Conservation (phyloP, 352 stramenopile species). For the Phytophthora pluvialis region DNA sequence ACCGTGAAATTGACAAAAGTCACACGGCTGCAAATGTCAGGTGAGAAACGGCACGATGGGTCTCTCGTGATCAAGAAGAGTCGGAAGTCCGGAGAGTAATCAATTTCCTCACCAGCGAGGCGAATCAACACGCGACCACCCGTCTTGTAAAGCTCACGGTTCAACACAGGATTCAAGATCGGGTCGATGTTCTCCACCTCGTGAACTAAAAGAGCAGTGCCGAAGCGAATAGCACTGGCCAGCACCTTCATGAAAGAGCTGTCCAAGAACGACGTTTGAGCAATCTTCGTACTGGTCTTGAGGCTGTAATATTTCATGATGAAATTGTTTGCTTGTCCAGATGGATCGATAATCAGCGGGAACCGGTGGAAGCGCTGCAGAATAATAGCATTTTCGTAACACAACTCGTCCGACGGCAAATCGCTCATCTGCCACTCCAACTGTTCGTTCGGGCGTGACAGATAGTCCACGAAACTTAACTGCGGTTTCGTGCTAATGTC, state of each 20-base stretch:
- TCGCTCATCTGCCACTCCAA: constrained; percentile 96
- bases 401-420: constrained; percentile 97
- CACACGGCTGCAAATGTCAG: constrained; percentile 99
- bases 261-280: constrained; percentile 99
- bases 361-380: constrained; percentile 97
- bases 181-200: constrained; percentile 99
- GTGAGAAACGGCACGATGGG: constrained; percentile 96
- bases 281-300: constrained; percentile 93
- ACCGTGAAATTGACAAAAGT: constrained; percentile 99
- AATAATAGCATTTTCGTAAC: constrained; percentile 99
- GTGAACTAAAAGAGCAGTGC: constrained; percentile 98
- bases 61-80: constrained; percentile 99
- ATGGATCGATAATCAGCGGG: constrained; percentile 99
- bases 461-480: constrained; percentile 95
- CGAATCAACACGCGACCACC: constrained; percentile 98
- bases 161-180: constrained; percentile 99
- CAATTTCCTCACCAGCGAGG: constrained; percentile 99
- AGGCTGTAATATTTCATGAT: constrained; percentile 97
- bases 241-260: constrained; percentile 99
- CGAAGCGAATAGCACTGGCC: constrained; percentile 99
- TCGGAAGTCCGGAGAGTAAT: constrained; percentile 99
- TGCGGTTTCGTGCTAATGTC: constrained; percentile 85
- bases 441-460: constrained; percentile 95
- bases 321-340: constrained; percentile 97
- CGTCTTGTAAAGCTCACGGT: constrained; percentile 98